These are phyloP conservation scores for Dactylellina sp. DNA, from an alignment of 2,329 filamentous ascomycete genomes.

Conservation along the genomic window DNA sequence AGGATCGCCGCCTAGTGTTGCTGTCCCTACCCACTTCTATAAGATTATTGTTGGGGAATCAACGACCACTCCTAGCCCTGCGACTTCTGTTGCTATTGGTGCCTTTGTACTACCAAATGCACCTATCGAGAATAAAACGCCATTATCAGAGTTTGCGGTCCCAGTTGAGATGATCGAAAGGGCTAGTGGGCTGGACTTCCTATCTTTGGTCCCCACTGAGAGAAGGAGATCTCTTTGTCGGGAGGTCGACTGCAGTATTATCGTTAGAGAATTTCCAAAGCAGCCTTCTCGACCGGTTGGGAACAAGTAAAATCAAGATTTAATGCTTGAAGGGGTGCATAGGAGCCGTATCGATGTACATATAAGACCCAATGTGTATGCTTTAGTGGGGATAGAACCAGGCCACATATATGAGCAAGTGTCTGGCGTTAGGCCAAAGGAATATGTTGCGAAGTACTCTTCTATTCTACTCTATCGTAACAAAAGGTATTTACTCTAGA, in stretches of 20 bases:
- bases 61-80: conserved; percentile 61
- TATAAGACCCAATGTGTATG: too few species aligned
- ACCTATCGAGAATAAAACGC: conserved; percentile 85
- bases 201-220: conserved; percentile 77
- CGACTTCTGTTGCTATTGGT: conserved; percentile 83
- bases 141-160: conserved; percentile 91
- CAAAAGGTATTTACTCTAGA: too few species aligned
- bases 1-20: conserved; percentile 89
- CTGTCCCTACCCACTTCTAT: conserved; percentile 98
- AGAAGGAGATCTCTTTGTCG: conserved; percentile 84
- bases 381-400: too few species aligned
- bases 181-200: conserved; percentile 92
- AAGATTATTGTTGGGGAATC: conserved; percentile 96
- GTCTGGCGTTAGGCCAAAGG: too few species aligned
- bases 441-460: too few species aligned
- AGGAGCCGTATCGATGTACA: background rate
- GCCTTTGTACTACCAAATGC: conserved; percentile 97
- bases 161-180: conserved; percentile 92
- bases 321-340: background rate
- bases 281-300: conserved; percentile 55
- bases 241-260: conserved; percentile 83
- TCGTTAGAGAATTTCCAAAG: conserved; percentile 81
- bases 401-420: too few species aligned
- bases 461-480: too few species aligned
- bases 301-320: conserved; percentile 4